A percentile compares a stretch with the other conserved stretches of the same genome.
Conservation (phyloP, 1,284 basidiomycete genomes). For the Singerocomus rubriflavus region DNA sequence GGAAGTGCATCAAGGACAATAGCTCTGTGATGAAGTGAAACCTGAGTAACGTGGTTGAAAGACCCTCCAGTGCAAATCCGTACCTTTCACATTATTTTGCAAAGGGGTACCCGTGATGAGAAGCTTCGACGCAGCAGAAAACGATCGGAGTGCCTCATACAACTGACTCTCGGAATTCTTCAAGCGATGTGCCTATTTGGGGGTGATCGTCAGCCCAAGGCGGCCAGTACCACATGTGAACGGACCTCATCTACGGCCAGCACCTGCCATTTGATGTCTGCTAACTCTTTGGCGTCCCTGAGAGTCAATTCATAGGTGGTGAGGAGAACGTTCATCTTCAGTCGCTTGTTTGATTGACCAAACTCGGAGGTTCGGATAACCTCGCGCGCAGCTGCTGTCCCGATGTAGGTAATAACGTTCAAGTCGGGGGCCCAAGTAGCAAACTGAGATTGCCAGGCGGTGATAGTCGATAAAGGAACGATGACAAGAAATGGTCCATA, state of each 20-base stretch:
- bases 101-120: constrained; percentile 98
- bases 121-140: constrained; percentile 88
- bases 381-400: constrained; percentile 83
- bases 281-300: constrained; percentile 86
- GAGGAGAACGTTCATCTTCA: constrained; percentile 96
- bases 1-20: constrained; percentile 96
- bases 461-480: constrained; percentile 96
- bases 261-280: constrained; percentile 96
- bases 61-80: constrained; percentile 22
- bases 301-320: constrained; percentile 98
- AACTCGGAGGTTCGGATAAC: constrained; percentile 95
- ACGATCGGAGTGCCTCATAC: constrained; percentile 90
- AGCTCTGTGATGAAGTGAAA: constrained; percentile 61
- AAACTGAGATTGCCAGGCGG: constrained; percentile 98
- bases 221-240: neutral
- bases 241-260: constrained; percentile 92
- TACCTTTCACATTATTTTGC: constrained; percentile 98
- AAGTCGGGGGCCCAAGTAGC: constrained; percentile 94
- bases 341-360: constrained; percentile 78
- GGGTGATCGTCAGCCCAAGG: constrained; percentile 10
- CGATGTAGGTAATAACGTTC: constrained; percentile 97
- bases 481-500: constrained; percentile 98
- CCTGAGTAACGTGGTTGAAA: constrained; percentile 6
- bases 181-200: constrained; percentile 82
- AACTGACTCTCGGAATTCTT: constrained; percentile 98